Conservation (phyloP, 2,329 filamentous ascomycete genomes). For the Sporothrix luriei region DNA sequence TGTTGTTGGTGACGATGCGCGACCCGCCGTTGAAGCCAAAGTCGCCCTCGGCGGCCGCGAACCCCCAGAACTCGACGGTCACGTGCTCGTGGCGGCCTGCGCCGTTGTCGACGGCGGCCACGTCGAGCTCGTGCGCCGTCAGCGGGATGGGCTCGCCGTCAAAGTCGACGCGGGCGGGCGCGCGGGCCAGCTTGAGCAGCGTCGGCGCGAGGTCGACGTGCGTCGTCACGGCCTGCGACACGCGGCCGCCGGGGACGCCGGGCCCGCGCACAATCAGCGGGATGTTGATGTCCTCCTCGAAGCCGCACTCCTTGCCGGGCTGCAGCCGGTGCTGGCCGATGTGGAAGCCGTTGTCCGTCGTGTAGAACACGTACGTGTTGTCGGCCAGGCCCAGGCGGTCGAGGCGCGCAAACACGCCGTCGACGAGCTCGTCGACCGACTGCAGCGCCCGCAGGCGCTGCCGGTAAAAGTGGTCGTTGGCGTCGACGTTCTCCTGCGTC, state of each 20-base stretch:
- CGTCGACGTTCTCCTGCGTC: slow-evolving; percentile 48
- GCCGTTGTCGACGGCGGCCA: slow-evolving; percentile 32
- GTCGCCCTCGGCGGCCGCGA: slow-evolving; percentile 46
- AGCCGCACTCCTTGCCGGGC: slow-evolving; percentile 61
- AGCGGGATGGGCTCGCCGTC: slow-evolving; percentile 58
- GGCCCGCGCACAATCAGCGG: slow-evolving; percentile 64
- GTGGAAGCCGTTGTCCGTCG: slow-evolving; percentile 62
- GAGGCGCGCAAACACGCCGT: slow-evolving; percentile 50
- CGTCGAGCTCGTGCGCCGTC: slow-evolving; percentile 38
- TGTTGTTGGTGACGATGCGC: slow-evolving; percentile 50
- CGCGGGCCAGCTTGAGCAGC: slow-evolving; percentile 50
- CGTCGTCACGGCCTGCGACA: slow-evolving; percentile 53
- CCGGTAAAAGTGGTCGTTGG: slow-evolving; percentile 56
- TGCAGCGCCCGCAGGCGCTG: slow-evolving; percentile 56
- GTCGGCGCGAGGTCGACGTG: slow-evolving; percentile 68
- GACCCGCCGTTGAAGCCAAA: slow-evolving; percentile 36
- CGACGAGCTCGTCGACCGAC: slow-evolving; percentile 58
- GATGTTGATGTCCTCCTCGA: slow-evolving; percentile 62
- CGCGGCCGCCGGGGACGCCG: slow-evolving; percentile 50
- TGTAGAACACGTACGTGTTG: slow-evolving; percentile 61
- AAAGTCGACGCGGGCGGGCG: slow-evolving; percentile 51
- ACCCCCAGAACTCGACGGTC: slow-evolving; percentile 61
- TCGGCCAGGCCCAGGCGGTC: slow-evolving; percentile 60
- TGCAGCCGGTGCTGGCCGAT: slow-evolving; percentile 61
- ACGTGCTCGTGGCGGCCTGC: slow-evolving; percentile 55